These are phyloP conservation scores for Dissophora ornata DNA, from an alignment of 192 early-diverging fungal species.

Conservation along the genomic window DNA sequence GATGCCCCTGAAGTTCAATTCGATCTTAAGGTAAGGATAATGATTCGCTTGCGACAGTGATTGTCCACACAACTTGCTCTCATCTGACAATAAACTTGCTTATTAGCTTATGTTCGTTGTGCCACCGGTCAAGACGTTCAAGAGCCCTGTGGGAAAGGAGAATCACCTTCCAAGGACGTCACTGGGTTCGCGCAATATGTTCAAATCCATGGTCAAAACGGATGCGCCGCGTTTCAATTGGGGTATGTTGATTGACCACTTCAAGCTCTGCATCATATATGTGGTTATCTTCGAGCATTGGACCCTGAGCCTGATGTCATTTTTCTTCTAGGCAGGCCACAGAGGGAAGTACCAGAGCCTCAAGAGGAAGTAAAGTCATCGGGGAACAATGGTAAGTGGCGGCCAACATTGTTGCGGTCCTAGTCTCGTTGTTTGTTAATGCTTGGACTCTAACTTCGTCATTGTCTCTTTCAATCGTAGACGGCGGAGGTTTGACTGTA, in stretches of 20 bases:
- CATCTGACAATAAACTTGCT: neutral
- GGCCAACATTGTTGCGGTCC: neutral
- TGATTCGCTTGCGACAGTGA: neutral
- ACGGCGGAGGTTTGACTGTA: neutral
- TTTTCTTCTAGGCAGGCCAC: slow-evolving; percentile 6
- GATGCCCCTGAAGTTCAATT: neutral
- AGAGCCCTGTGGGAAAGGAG: slow-evolving; percentile 31
- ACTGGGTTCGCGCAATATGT: neutral
- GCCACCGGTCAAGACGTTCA: slow-evolving; percentile 10
- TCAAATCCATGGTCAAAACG: slow-evolving; percentile 10
- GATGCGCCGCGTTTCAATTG: slow-evolving; percentile 11
- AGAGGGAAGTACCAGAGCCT: slow-evolving; percentile 5
- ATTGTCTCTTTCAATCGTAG: neutral
- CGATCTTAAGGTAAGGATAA: slow-evolving; percentile 4
- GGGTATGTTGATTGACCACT: slow-evolving; percentile 1
- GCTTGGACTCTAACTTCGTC: too few species aligned
- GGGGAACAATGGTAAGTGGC: neutral
- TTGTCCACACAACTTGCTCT: too few species aligned
- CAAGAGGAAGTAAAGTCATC: slow-evolving; percentile 4
- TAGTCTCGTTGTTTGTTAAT: too few species aligned
- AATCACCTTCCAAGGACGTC: slow-evolving; percentile 19
- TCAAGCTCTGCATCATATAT: neutral
- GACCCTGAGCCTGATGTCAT: too few species aligned
- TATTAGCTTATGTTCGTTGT: slow-evolving; percentile 2
- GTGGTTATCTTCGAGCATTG: neutral